A percentile compares a stretch with the other conserved stretches of the same genome.
phyloP scores from a whole-genome alignment of 148 eudicot species.

The Linanthus parryae region DNA sequence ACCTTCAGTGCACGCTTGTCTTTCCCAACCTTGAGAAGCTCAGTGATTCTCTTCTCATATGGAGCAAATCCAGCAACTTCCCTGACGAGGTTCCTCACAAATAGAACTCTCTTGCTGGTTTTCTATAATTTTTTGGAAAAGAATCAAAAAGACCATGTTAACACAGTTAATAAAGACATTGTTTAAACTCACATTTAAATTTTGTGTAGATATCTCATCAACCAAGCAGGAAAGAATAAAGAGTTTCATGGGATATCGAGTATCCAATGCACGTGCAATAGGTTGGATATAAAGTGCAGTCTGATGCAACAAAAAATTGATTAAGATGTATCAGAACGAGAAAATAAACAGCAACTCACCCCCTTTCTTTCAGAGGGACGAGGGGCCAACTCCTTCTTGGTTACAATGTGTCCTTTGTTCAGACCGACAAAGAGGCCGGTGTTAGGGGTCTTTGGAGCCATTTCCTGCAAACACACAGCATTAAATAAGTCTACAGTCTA shows the following conservation, averaged over 20 bases:
- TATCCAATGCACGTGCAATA: too few relatives aligned
- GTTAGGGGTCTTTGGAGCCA: slow-evolving; percentile 36
- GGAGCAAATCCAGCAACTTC: slow-evolving; percentile 50
- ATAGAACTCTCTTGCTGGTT: slow-evolving; percentile 32
- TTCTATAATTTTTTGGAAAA: too few relatives aligned
- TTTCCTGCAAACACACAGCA: slow-evolving; percentile 17
- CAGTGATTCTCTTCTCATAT: slow-evolving; percentile 41
- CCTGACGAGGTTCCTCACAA: slow-evolving; percentile 30
- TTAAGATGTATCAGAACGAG: too few relatives aligned
- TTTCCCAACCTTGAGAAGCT: slow-evolving; percentile 41
- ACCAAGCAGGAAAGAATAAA: too few relatives aligned
- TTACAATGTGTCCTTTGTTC: slow-evolving; percentile 38
- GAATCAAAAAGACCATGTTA: too few relatives aligned
- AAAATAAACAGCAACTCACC: slow-evolving; percentile 12
- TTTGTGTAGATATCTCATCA: too few relatives aligned
- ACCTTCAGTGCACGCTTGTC: slow-evolving; percentile 40
- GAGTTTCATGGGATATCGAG: too few relatives aligned
- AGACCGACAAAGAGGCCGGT: slow-evolving; percentile 38
- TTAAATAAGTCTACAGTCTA: too few relatives aligned
- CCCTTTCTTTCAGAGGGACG: slow-evolving; percentile 42
- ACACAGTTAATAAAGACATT: too few relatives aligned
- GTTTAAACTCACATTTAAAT: too few relatives aligned
- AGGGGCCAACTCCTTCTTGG: slow-evolving; percentile 35
- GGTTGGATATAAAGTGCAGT: too few relatives aligned
- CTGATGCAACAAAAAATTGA: too few relatives aligned